Evolutionary conservation across 768 basidiomycete species (phyloP), one percentile per base, ranked within the genome.

Genomic region (Boletus barrowsii): DNA sequence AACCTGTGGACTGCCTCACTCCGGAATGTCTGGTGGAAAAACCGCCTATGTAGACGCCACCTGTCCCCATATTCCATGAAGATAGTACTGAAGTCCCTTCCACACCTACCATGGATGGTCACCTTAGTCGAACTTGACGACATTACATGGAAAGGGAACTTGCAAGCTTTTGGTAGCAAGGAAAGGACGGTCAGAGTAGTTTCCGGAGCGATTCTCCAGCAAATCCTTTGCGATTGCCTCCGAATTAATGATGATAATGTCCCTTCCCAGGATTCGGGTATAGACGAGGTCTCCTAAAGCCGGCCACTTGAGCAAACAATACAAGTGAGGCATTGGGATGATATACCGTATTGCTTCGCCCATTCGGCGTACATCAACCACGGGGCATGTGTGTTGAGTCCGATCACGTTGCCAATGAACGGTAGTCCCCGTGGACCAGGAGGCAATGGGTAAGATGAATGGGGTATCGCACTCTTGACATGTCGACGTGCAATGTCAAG

Each of bases 121-220:
- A 42, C 10, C 20, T 56, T 10, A 49, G 37, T 42, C 4, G 14
- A 45, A 15, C n/a, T 47, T 35, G 33, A 8, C 2, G 15, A 39
- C 14, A 36, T n/a, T n/a, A 40, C n/a, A 14, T 32, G 7, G 24
- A 32, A 26, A 32, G 10, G 11, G 20, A 5, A 37, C 58, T 48
- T 41, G 54, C 62, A 60, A 9, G 3, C 51, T 47, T 47, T 37
- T 59, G 18, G 60, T 63, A 8, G 58, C 45, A 35, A 71, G 42
- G 33, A 49, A 55, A 22, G 81, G 82, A 9, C 83, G 76, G 56
- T 79, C 79, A 5, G 80, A 81, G 57, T 82, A 82, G 42, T 79
- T 75, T 13, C 62, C 63, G 10, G 79, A 76, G 11, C 79, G 75
- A 32, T 68, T 64, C 44, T 81, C 79, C 35, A 84, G 70, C 13